phyloP scores from a whole-genome alignment of 768 basidiomycete species.

The Lactifluus hygrophoroides region DNA sequence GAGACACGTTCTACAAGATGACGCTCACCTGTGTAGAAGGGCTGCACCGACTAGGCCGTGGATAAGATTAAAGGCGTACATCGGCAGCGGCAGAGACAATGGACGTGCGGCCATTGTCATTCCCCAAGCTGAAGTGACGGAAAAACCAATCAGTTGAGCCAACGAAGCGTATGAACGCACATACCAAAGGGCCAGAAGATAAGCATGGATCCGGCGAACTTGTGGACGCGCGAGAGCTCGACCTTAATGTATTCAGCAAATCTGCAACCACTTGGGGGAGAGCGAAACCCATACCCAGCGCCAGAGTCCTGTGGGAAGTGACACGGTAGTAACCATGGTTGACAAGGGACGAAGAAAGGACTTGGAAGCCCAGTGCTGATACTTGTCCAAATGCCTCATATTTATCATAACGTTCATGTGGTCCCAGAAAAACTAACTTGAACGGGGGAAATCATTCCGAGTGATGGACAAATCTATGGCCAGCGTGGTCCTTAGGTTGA shows the following conservation, averaged over 20 bases:
- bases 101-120: constrained; percentile 21
- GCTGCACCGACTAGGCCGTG: background rate
- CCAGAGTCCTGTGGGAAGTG: background rate
- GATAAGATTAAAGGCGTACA: background rate
- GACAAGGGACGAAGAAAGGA: background rate
- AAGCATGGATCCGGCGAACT: constrained; percentile 21
- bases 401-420: too few species aligned
- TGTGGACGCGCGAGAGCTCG: constrained; percentile 23
- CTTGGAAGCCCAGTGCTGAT: background rate
- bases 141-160: background rate
- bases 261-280: background rate
- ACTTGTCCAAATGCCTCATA: background rate
- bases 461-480: background rate
- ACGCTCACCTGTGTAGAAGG: background rate
- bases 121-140: constrained; percentile 15
- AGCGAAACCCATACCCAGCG: background rate
- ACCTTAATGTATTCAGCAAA: background rate
- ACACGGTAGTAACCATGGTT: background rate
- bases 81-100: constrained; percentile 6
- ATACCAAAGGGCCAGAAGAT: constrained; percentile 22
- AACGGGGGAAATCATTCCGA: too few species aligned
- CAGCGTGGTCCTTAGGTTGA: background rate
- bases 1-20: background rate
- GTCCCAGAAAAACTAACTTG: too few species aligned
- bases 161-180: background rate